Conservation (phyloP, 1,284 basidiomycete species). For the Ustilago vetiveriae region DNA sequence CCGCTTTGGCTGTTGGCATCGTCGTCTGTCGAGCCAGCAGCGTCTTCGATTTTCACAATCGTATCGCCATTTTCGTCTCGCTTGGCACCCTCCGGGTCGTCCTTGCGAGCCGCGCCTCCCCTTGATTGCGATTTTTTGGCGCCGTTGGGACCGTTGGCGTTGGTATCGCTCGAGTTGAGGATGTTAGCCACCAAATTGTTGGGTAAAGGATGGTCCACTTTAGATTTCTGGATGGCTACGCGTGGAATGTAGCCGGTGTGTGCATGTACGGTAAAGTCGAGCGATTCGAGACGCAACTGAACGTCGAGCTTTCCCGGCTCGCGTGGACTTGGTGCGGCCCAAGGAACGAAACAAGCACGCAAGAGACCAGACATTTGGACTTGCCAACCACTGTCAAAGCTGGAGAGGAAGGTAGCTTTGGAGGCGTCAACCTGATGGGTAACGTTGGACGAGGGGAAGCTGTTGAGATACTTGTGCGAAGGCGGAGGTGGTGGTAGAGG, state of each 20-base stretch:
- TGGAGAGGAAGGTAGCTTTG: slow-evolving; percentile 35
- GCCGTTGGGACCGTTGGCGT: slow-evolving; percentile 3
- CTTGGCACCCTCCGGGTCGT: slow-evolving; percentile 20
- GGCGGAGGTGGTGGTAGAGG: slow-evolving; percentile 40
- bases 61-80: slow-evolving; percentile 32
- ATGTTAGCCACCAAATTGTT: slow-evolving; percentile 34
- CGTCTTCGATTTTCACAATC: slow-evolving; percentile 26
- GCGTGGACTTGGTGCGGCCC: slow-evolving; percentile 18
- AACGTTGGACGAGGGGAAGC: slow-evolving; percentile 43
- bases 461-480: slow-evolving; percentile 38
- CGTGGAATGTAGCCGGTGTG: slow-evolving; percentile 48
- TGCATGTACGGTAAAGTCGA: slow-evolving; percentile 46
- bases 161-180: slow-evolving; percentile 20
- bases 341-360: slow-evolving; percentile 45
- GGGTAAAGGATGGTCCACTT: slow-evolving; percentile 43
- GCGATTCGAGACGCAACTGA: slow-evolving; percentile 48
- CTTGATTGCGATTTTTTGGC: slow-evolving; percentile 23
- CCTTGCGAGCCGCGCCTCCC: slow-evolving; percentile 23
- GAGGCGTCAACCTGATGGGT: slow-evolving; percentile 49
- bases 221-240: slow-evolving; percentile 44
- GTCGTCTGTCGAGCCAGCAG: slow-evolving; percentile 21
- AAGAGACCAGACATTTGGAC: slow-evolving; percentile 49
- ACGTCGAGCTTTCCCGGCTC: slow-evolving; percentile 30
- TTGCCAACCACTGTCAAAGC: slow-evolving; percentile 55
- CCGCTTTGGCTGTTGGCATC: slow-evolving; percentile 29